Base-by-base conservation (phyloP, 345 rosid species). In the Eutrema yunnanense region DNA sequence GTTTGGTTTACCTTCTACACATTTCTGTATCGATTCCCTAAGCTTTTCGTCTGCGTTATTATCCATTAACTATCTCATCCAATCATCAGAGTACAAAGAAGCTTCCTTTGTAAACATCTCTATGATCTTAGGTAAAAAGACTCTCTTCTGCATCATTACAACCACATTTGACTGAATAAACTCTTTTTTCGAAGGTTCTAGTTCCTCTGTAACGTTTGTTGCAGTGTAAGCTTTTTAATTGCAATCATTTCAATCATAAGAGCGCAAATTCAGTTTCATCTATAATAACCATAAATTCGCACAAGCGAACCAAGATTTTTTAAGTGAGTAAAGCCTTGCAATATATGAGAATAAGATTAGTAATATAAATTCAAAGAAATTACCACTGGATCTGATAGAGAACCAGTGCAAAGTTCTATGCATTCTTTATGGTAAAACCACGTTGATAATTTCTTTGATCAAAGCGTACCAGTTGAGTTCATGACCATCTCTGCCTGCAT, bases 331-430 rank as follows among this genome's bases (percentile, higher is more conserved):
- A 8, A 44, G 2, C 4, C 30, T 4, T 8, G 1, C 4, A 16
- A n/a, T 32, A 69, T 8, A 36, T 6, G 59, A 50, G 12, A 9
- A 32, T 30, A 41, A 7, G 9, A 34, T 36, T 19, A 65, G 49
- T 44, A 65, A 14, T 3, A 56, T 8, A 29, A 41, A 33, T 27
- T 29, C 44, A 30, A 65, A 33, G 30, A 61, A 32, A 26, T 85
- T 90, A 93, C 98, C 96, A 79, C 77, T 4, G 97, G 96, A 84
- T 90, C 96, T 54, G 97, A 90, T 61, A 88, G 71, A 55, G 90
- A 87, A 59, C 97, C 97, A 51, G 86, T 86, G 75, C 96, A 90
- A 9, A 93, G 89, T 19, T 19, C 22, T 19, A 19, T 19, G 22
- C 22, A 19, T 19, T 19, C 22, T 19, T 19, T 19, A 19, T 19